Conservation (phyloP, 129 eudicot genomes). For the Arctium minus region DNA sequence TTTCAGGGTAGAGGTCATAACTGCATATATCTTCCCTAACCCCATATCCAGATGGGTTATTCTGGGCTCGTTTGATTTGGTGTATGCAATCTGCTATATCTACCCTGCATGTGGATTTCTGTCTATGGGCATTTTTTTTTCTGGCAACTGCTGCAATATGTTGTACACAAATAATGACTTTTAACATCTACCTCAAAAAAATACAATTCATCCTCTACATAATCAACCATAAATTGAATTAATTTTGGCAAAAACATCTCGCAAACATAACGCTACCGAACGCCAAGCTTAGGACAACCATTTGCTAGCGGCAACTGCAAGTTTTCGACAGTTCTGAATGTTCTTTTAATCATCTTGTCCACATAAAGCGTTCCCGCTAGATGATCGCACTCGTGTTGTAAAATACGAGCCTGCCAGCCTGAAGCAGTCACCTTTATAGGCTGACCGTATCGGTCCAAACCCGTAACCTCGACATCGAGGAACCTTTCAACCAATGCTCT, state of each 20-base stretch:
- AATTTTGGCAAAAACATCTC: neutral
- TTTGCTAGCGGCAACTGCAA: slow-evolving; percentile 73
- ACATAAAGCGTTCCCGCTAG: slow-evolving; percentile 76
- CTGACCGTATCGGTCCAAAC: slow-evolving; percentile 62
- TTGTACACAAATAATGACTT: neutral
- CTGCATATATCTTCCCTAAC: neutral
- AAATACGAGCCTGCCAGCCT: slow-evolving; percentile 97
- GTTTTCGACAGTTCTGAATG: slow-evolving; percentile 85
- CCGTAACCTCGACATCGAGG: slow-evolving; percentile 85
- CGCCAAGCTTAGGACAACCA: slow-evolving; percentile 76
- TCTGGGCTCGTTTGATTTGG: neutral
- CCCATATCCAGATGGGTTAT: neutral
- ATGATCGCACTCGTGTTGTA: slow-evolving; percentile 97
- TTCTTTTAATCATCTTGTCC: slow-evolving; percentile 71
- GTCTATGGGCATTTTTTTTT: neutral
- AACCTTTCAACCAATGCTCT: slow-evolving; percentile 86
- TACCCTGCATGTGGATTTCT: neutral
- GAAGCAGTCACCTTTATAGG: slow-evolving; percentile 78
- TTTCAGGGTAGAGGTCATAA: too few relatives aligned
- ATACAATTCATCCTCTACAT: slow-evolving; percentile 12
- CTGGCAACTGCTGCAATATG: neutral
- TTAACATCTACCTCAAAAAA: neutral
- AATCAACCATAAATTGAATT: slow-evolving; percentile 3
- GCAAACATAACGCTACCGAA: slow-evolving; percentile 29
- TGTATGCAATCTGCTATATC: neutral